A percentile compares a stretch with the other conserved stretches of the same genome.
phyloP scores from a whole-genome alignment of 306 rosid genomes.

The Vigna trinervia region DNA sequence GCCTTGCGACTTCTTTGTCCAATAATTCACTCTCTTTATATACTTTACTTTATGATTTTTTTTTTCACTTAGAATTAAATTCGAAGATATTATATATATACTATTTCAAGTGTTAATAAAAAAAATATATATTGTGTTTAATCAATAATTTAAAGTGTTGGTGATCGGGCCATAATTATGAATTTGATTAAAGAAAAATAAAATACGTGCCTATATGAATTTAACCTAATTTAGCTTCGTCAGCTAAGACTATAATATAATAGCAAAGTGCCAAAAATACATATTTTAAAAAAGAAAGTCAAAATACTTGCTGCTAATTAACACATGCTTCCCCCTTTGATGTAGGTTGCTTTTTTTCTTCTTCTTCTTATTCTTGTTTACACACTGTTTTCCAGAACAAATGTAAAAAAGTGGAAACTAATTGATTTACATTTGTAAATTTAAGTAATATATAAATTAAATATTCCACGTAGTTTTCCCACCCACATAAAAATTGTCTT shows the following conservation, averaged over 20 bases:
- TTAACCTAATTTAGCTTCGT: conserved; percentile 11
- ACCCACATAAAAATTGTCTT: too few species aligned
- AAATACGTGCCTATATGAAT: not conserved
- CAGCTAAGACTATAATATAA: not conserved
- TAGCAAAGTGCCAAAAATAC: not conserved
- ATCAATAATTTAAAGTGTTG: not conserved
- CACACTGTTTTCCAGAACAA: not conserved
- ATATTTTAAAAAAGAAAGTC: conserved; percentile 15
- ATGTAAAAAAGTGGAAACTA: not conserved
- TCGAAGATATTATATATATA: too few species aligned
- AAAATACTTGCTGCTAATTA: not conserved
- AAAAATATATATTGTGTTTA: not conserved
- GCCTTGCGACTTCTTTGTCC: not conserved
- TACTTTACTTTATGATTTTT: too few species aligned
- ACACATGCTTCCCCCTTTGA: conserved; percentile 8
- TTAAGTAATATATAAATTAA: too few species aligned
- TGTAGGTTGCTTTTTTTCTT: not conserved
- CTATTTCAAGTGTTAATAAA: not conserved
- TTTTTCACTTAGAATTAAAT: too few species aligned
- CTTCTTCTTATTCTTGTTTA: not conserved
- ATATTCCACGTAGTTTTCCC: too few species aligned
- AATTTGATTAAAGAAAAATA: not conserved
- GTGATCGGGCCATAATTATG: not conserved
- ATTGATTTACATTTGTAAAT: too few species aligned
- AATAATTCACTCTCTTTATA: too few species aligned